Evolutionary conservation across 169 alveolate species (phyloP).

Genomic region (Amoebophrya sp.): DNA sequence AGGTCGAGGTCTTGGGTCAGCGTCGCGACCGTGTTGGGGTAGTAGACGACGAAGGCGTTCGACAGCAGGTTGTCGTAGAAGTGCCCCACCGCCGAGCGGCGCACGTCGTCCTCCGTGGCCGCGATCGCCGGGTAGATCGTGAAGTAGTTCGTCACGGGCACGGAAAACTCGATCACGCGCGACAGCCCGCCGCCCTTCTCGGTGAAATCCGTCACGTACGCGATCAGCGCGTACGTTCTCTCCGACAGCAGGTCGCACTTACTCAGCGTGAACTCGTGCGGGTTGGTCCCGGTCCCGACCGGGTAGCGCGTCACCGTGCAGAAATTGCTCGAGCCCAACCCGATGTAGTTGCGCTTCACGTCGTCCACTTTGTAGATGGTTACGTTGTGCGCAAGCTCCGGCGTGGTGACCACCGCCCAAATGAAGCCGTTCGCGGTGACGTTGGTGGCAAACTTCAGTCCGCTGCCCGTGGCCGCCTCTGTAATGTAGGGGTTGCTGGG

Average conservation of each 20-base stretch:
- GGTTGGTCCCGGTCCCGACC: neutral
- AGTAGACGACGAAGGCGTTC: neutral
- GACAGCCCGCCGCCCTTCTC: neutral
- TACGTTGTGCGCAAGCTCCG: neutral
- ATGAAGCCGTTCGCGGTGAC: neutral
- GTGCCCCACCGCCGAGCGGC: neutral
- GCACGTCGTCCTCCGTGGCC: neutral
- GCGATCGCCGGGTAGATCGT: conserved; percentile 2
- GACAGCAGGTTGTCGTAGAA: neutral
- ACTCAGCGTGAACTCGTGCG: neutral
- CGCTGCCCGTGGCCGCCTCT: neutral
- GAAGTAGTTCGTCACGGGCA: neutral
- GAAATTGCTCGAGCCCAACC: neutral
- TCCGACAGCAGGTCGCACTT: neutral
- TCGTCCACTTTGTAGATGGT: conserved; percentile 4
- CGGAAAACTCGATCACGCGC: neutral
- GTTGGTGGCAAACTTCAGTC: neutral
- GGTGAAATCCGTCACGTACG: neutral
- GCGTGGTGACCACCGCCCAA: neutral
- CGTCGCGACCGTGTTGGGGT: neutral
- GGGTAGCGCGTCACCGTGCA: neutral
- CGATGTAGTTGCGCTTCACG: neutral
- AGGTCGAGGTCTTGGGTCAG: neutral
- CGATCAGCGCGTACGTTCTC: neutral
- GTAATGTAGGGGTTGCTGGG: neutral